Base-by-base conservation (phyloP, 257 asterid species). In the Plantago elongata region DNA sequence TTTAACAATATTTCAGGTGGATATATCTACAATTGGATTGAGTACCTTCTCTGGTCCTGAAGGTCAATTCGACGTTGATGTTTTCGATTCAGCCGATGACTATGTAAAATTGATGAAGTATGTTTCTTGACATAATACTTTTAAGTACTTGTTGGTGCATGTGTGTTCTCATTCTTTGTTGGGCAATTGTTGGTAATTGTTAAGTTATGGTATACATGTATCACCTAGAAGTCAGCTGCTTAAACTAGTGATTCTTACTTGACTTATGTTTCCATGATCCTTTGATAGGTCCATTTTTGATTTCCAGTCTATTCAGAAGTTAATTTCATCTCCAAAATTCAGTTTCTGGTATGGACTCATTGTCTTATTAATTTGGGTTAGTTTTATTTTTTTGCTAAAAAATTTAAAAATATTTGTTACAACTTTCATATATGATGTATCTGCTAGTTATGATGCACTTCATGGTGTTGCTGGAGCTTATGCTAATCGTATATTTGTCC, bases 391-490 rank as follows among this genome's bases (percentile, higher is more conserved):
- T 57, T 66, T 45, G 38, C 63, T 40, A 43, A 30, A 9, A 34
- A 57, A 54, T 7, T 29, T 62, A 47, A 2, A 22, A 22, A 17
- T 34, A 34, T 45, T 66, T 63, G 50, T 34, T n/a, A 56, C 48
- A 54, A 11, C 59, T 55, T 17, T 55, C 11, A 64, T 57, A 13
- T 34, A 7, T 34, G 40, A 34, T 34, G 40, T 34, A 34, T 63
- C 58, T 63, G 59, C 55, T 78, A 92, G 99, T 77, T 92, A 78
- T 73, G 99, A 92, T 67, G 96, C 95, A 16, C 99, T 92, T 76
- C 93, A 92, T 71, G 99, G 97, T 45, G 99, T 92, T 76, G 99
- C 86, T 75, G 99, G 99, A 34, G 94, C 88, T 61, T 90, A 92
- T 77, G 95, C 99, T 47, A 80, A 84, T 63, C 90, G 90, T 67